Evolutionary conservation across 1,139 yeast genomes (phyloP), one percentile per base, ranked within the genome.

Genomic region (Suhomyces panamericanus): DNA sequence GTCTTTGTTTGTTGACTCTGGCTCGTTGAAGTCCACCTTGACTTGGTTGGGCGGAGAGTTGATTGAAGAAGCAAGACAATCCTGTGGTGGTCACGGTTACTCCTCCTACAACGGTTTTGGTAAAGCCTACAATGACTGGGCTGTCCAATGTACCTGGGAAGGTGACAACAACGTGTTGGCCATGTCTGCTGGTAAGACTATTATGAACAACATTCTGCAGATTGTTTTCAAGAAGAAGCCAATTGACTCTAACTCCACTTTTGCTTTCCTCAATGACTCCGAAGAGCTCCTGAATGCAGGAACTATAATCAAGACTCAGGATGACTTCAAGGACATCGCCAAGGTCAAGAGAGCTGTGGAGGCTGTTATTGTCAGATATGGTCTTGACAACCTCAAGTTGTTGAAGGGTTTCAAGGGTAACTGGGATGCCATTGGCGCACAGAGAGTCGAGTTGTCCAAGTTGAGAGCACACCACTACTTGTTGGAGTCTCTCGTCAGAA

Each of bases 71-170:
- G 78, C 90, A 52, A 81, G 97, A 69, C 97, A 90, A 71, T 80
- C 96, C n/a, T 90, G 96, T 70, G 97, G 97, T 67, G 97, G 97
- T 41, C 96, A 89, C 62, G 97, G 97, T 37, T 90, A 90, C 68
- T 87, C 95, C 22, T 81, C 91, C 15, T 90, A 90, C 70, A 81
- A 87, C 54, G 96, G 93, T 3, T 87, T 90, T 61, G 96, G 96
- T 44, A 88, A 86, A 62, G 93, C 91, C 28, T 87, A 80, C 67
- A 79, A 81, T 51, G 97, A 90, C 65, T 91, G 96, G 90, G 96
- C 87, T 29, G 97, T 90, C 39, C 96, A 90, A 70, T 88, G 96
- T 69, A 90, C 96, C 22, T 90, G 97, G 97, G 97, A 90, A 72
- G 97, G 97, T 67, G 97, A 90, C 66, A 90, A 90, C 73, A 89